These are phyloP conservation scores for Claviceps paspali DNA, from an alignment of 2,329 filamentous ascomycete species.

Conservation along the genomic window DNA sequence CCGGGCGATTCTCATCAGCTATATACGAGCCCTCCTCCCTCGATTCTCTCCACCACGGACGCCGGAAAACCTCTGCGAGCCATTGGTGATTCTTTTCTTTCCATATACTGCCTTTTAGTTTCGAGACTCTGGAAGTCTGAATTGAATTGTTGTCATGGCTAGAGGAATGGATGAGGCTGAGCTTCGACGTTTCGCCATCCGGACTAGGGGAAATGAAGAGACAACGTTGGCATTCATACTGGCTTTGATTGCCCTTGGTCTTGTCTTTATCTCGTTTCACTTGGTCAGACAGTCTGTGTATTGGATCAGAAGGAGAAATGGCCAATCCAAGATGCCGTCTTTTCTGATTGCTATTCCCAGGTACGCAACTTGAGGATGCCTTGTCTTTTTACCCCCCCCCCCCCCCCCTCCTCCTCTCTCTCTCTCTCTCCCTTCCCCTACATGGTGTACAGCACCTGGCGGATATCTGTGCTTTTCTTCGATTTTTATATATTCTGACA, in stretches of 20 bases:
- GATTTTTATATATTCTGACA: neutral
- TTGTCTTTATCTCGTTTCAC: conserved; percentile 5
- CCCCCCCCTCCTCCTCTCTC: no score
- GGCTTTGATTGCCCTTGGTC: conserved; percentile 2
- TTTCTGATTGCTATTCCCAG: neutral
- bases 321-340: neutral
- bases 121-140: neutral
- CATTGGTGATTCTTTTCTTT: no score
- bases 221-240: conserved; percentile 5
- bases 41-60: no score
- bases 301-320: neutral
- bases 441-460: no score
- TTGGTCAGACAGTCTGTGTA: conserved; percentile 1
- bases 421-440: no score
- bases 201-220: conserved; percentile 3
- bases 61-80: no score
- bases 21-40: no score
- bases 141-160: neutral
- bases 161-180: neutral
- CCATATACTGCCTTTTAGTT: neutral
- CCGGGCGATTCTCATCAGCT: no score
- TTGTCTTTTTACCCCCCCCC: no score
- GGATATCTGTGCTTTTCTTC: no score
- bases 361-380: neutral
- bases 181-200: conserved; percentile 1